Evolutionary conservation across 2,329 filamentous ascomycete species (phyloP).

Genomic region (Periglandula ipomoeae): DNA sequence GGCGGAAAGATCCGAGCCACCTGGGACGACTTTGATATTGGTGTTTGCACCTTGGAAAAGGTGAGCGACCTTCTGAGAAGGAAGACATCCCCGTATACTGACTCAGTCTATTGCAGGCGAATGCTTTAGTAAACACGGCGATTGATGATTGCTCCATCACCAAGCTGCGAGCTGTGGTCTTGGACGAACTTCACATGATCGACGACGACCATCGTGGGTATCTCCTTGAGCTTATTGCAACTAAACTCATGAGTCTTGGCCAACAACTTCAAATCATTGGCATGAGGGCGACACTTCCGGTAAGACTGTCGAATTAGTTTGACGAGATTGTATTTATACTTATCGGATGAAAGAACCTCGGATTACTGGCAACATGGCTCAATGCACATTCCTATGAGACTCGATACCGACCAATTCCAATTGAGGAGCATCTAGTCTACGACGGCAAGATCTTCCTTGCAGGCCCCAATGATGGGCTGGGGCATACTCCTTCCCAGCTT

Average conservation of each 20-base stretch:
- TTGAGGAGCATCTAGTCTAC: conserved; percentile 66
- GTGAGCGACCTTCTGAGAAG: conserved; percentile 10
- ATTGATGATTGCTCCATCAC: conserved; percentile 61
- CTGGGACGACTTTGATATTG: conserved; percentile 70
- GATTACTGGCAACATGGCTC: conserved; percentile 61
- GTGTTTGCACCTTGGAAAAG: conserved; percentile 74
- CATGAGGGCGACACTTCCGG: conserved; percentile 72
- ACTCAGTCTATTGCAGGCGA: conserved; percentile 43
- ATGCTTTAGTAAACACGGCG: conserved; percentile 62
- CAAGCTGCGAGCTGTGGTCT: conserved; percentile 57
- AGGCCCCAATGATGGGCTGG: conserved; percentile 43
- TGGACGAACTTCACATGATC: conserved; percentile 78
- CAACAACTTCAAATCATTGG: conserved; percentile 62
- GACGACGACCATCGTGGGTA: conserved; percentile 70
- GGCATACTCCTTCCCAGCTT: conserved; percentile 47
- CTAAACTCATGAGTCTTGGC: conserved; percentile 61
- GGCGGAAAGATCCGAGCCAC: conserved; percentile 57
- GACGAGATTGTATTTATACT: neutral
- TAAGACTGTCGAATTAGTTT: conserved; percentile 25
- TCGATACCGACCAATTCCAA: conserved; percentile 63
- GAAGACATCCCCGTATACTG: neutral
- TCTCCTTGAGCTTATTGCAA: conserved; percentile 63
- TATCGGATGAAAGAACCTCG: conserved; percentile 48
- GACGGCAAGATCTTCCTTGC: conserved; percentile 59
- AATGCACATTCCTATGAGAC: conserved; percentile 63